These are phyloP conservation scores for Malus sylvestris DNA, from an alignment of 306 rosid species.

Conservation along the genomic window DNA sequence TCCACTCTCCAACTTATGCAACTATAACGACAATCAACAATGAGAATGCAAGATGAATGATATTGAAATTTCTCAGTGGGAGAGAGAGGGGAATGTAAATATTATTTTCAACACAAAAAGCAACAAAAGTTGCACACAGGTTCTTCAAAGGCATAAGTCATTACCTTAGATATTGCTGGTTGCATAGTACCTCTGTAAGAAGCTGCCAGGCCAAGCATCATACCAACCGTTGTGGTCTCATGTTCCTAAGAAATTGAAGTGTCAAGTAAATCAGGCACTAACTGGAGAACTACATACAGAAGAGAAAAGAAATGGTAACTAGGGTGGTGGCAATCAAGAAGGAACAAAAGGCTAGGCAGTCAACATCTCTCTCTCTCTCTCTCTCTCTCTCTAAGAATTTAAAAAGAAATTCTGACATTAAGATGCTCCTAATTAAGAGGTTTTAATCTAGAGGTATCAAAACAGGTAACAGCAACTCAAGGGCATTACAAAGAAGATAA, in stretches of 20 bases:
- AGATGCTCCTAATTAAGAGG: not conserved
- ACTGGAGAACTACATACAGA: not conserved
- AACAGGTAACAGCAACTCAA: not conserved
- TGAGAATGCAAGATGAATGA: not conserved
- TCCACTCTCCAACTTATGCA: not conserved
- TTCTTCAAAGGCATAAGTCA: not conserved
- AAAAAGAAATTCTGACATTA: too few relatives aligned
- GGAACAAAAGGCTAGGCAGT: not conserved
- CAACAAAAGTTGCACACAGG: not conserved
- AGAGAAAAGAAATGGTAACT: not conserved
- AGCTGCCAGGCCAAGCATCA: slow-evolving; percentile 97
- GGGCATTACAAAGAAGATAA: slow-evolving; percentile 9
- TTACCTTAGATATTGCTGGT: slow-evolving; percentile 84
- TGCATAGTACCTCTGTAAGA: slow-evolving; percentile 95
- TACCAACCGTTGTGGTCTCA: slow-evolving; percentile 84
- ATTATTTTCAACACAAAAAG: not conserved
- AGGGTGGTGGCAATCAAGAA: not conserved
- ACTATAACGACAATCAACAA: not conserved
- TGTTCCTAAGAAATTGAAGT: slow-evolving; percentile 57
- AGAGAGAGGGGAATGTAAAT: not conserved
- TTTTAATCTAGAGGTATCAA: not conserved
- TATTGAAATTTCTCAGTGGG: not conserved
- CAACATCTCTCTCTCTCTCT: not conserved
- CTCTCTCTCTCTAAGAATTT: not conserved
- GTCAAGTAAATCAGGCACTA: slow-evolving; percentile 16